phyloP scores from a whole-genome alignment of 331 rosid genomes.

The Rhamnella rubrinervis region DNA sequence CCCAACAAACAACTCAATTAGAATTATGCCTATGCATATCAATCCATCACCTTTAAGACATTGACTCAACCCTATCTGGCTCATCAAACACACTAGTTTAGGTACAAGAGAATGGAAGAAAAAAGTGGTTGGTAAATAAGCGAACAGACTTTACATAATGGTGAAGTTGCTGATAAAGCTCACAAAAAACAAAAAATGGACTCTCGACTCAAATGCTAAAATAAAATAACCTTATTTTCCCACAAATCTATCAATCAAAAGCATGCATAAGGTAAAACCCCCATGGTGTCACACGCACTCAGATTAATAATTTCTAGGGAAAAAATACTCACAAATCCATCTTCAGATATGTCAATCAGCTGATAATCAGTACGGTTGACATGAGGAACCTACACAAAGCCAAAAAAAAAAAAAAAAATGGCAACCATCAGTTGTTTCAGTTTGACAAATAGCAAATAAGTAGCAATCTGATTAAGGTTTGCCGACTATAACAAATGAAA shows the following conservation, averaged over 20 bases:
- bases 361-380: conserved; percentile 45
- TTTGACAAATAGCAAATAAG: not conserved
- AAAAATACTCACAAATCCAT: conserved; percentile 42
- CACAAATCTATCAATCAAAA: not conserved
- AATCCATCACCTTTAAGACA: too few species aligned
- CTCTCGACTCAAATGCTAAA: not conserved
- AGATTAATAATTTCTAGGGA: not conserved
- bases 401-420: not conserved
- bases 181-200: not conserved
- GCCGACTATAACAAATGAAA: not conserved
- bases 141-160: too few species aligned
- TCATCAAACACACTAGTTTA: too few species aligned
- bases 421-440: not conserved
- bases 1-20: not conserved
- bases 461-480: not conserved
- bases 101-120: too few species aligned
- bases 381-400: conserved; percentile 36
- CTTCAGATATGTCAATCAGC: conserved; percentile 46
- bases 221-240: not conserved
- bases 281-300: not conserved
- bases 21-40: too few species aligned
- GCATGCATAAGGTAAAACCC: not conserved
- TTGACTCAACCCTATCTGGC: not conserved
- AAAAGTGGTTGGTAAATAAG: too few species aligned
- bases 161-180: too few species aligned